phyloP scores from a whole-genome alignment of 2,329 filamentous ascomycete species.

The Xylaria digitata region DNA sequence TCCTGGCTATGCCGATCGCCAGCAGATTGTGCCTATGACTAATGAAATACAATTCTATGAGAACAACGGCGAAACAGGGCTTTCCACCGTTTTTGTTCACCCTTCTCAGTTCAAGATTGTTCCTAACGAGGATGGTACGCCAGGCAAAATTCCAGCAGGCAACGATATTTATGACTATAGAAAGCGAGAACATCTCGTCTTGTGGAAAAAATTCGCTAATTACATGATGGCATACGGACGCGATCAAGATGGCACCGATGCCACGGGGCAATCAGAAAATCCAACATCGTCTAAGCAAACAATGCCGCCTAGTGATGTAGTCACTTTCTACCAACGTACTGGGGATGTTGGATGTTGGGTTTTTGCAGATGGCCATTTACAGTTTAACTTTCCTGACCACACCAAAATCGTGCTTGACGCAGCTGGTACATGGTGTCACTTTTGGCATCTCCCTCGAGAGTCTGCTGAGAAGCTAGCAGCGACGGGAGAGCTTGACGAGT shows the following conservation, averaged over 20 bases:
- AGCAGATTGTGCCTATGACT: conserved; percentile 73
- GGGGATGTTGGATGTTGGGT: conserved; percentile 85
- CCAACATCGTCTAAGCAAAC: conserved; percentile 55
- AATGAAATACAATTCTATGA: conserved; percentile 79
- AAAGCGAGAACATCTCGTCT: conserved; percentile 72
- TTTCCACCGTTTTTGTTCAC: conserved; percentile 72
- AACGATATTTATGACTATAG: conserved; percentile 73
- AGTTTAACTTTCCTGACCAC: conserved; percentile 91
- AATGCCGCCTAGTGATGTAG: conserved; percentile 66
- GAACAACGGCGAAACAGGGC: conserved; percentile 72
- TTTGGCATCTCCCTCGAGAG: conserved; percentile 79
- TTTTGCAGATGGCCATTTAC: conserved; percentile 82
- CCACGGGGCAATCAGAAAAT: conserved; percentile 54
- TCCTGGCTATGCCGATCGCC: conserved; percentile 64
- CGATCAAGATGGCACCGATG: conserved; percentile 71
- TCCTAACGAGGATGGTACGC: conserved; percentile 67
- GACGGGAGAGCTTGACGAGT: conserved; percentile 74
- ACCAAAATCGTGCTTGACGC: conserved; percentile 84
- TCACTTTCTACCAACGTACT: conserved; percentile 84
- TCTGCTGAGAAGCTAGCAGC: conserved; percentile 73
- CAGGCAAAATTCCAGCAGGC: conserved; percentile 70
- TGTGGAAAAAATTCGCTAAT: conserved; percentile 80
- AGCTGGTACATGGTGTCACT: conserved; percentile 79
- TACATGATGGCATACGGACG: conserved; percentile 80
- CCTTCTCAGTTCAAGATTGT: conserved; percentile 70